A percentile compares a stretch with the other conserved stretches of the same genome.
These are phyloP conservation scores for Tetracladium marchalianum DNA, from an alignment of 495 filamentous ascomycete species.

Conservation along the genomic window DNA sequence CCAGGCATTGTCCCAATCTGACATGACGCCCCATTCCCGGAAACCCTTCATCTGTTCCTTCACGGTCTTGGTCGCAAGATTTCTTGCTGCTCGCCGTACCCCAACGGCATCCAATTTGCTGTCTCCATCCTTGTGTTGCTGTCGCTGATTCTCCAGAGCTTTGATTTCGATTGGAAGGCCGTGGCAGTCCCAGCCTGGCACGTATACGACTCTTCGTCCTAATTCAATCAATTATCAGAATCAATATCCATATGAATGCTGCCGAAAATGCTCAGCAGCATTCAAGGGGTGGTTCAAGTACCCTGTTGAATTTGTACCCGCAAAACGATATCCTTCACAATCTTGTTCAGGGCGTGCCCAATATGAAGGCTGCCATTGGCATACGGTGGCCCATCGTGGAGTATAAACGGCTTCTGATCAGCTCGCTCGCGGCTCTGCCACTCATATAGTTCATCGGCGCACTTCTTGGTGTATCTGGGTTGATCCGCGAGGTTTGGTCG, in stretches of 20 bases:
- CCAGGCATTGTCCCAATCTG: constrained; percentile 86
- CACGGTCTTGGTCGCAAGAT: constrained; percentile 65
- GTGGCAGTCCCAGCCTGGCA: constrained; percentile 98
- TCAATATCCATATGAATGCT: no score
- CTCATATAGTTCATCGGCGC: constrained; percentile 78
- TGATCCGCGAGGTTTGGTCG: constrained; percentile 40
- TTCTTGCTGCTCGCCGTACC: constrained; percentile 62
- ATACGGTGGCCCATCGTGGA: constrained; percentile 97
- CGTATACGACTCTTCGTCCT: constrained; percentile 55
- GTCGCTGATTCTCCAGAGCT: constrained; percentile 53
- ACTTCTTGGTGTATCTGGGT: constrained; percentile 59
- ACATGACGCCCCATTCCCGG: constrained; percentile 79
- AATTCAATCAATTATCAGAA: constrained; percentile 23
- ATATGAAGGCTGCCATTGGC: constrained; percentile 92
- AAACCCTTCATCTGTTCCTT: constrained; percentile 77
- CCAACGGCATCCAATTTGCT: constrained; percentile 29
- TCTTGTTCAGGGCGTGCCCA: constrained; percentile 97
- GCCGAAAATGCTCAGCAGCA: no score
- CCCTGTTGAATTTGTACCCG: constrained; percentile 71
- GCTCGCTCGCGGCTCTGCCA: constrained; percentile 66
- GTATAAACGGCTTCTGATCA: constrained; percentile 53
- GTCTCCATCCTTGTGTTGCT: constrained; percentile 29
- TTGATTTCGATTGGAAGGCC: constrained; percentile 96
- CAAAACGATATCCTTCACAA: constrained; percentile 87
- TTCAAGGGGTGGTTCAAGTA: background rate